Evolutionary conservation across 1,284 basidiomycete species (phyloP).

Genomic region (Moesziomyces parantarcticus): DNA sequence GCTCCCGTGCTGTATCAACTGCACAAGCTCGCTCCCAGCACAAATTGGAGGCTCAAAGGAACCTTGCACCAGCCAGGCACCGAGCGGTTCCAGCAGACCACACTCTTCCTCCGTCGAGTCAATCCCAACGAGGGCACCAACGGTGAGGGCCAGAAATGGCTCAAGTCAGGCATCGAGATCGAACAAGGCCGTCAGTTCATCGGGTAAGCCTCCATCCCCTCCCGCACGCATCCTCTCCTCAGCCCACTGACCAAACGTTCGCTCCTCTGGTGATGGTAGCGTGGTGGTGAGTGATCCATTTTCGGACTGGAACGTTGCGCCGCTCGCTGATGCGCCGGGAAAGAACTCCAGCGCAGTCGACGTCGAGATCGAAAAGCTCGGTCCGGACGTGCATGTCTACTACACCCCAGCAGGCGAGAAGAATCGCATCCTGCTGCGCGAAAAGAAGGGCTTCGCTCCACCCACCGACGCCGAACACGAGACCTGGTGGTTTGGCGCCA

Average conservation of each 20-base stretch:
- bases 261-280: slow-evolving; percentile 1
- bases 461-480: slow-evolving; percentile 1
- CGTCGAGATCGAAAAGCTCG: slow-evolving; percentile 35
- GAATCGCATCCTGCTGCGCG: slow-evolving; percentile 19
- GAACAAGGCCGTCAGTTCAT: slow-evolving; percentile 33
- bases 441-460: slow-evolving; percentile 35
- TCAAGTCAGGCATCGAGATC: slow-evolving; percentile 36
- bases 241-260: background rate
- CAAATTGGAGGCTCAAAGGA: slow-evolving; percentile 18
- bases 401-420: slow-evolving; percentile 10
- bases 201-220: slow-evolving; percentile 7
- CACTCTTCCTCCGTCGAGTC: slow-evolving; percentile 21
- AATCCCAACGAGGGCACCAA: background rate
- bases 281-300: slow-evolving; percentile 32
- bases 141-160: slow-evolving; percentile 19
- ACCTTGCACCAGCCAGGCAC: slow-evolving; percentile 12
- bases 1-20: slow-evolving; percentile 24
- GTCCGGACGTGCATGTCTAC: slow-evolving; percentile 32
- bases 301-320: slow-evolving; percentile 42
- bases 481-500: slow-evolving; percentile 41
- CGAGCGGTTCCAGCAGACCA: slow-evolving; percentile 40
- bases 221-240: background rate
- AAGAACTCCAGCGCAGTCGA: slow-evolving; percentile 1
- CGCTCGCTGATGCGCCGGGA: background rate
- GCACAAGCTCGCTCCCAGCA: background rate